A percentile compares a stretch with the other conserved stretches of the same genome.
Conservation (phyloP, 257 asterid species). For the Solanum paucissectum region DNA sequence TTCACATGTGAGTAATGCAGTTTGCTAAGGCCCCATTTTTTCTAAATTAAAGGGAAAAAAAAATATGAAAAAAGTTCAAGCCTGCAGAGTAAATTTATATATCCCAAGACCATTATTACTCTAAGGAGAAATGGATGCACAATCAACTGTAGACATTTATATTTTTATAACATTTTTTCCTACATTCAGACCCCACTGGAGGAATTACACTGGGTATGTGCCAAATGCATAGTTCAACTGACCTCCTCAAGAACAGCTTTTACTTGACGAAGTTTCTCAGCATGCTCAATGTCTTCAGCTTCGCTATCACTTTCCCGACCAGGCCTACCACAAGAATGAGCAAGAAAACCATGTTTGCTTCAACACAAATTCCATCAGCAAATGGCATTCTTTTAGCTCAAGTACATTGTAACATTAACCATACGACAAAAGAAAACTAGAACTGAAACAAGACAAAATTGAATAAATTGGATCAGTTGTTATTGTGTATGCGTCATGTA, state of each 20-base stretch:
- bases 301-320: slow-evolving; percentile 95
- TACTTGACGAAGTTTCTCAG: slow-evolving; percentile 99
- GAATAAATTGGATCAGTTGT: background rate
- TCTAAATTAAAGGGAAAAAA: background rate
- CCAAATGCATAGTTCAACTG: background rate
- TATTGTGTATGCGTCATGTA: background rate
- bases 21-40: background rate
- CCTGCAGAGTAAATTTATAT: background rate
- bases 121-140: background rate
- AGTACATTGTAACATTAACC: background rate
- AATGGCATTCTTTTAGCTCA: background rate
- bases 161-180: background rate
- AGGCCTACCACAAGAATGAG: slow-evolving; percentile 41
- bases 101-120: background rate
- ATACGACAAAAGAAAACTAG: background rate
- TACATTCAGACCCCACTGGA: background rate
- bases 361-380: background rate
- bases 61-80: background rate
- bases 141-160: background rate
- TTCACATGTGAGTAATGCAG: background rate
- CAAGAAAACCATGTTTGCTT: background rate
- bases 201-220: background rate
- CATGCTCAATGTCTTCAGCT: slow-evolving; percentile 92
- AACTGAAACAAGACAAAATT: background rate
- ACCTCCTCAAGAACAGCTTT: slow-evolving; percentile 99